Conservation (phyloP, 2,329 filamentous ascomycete genomes). For the Nothophaeocryptopus gaeumannii region DNA sequence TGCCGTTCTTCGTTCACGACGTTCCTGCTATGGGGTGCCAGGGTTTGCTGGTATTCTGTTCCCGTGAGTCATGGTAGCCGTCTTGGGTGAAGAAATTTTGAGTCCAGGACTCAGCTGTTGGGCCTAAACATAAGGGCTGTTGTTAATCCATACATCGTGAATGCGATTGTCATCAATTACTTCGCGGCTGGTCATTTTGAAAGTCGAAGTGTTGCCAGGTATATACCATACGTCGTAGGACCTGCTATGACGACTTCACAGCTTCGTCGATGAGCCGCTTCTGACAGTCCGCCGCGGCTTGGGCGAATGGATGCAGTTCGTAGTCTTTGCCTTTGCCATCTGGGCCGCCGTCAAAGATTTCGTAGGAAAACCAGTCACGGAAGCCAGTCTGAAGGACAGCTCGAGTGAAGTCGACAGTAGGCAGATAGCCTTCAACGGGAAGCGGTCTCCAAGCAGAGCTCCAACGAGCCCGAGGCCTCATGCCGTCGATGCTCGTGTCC, state of each 20-base stretch:
- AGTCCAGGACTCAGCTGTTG: no score
- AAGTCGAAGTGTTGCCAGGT: no score
- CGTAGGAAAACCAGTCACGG: slow-evolving; percentile 64
- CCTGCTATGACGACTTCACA: slow-evolving; percentile 1
- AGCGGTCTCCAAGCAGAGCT: slow-evolving; percentile 68
- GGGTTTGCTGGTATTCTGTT: no score
- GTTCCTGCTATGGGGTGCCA: no score
- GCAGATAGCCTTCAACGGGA: slow-evolving; percentile 69
- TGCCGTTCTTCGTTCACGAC: no score
- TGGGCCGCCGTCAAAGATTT: slow-evolving; percentile 64
- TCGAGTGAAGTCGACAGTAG: slow-evolving; percentile 61
- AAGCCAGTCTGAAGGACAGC: slow-evolving; percentile 69
- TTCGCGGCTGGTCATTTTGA: no score
- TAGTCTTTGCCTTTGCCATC: slow-evolving; percentile 55
- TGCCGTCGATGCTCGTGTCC: slow-evolving; percentile 49
- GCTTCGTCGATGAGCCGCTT: slow-evolving; percentile 39
- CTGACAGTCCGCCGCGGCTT: slow-evolving; percentile 32
- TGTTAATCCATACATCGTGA: no score
- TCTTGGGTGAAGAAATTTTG: no score
- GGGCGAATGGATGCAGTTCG: slow-evolving; percentile 42
- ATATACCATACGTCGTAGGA: no score
- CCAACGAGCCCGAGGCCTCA: slow-evolving; percentile 64
- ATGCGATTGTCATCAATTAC: no score
- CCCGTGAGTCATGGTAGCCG: no score
- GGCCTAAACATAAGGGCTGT: no score